Base-by-base conservation (phyloP, 75 land plant species). In the Adiantum capillusveneris region DNA sequence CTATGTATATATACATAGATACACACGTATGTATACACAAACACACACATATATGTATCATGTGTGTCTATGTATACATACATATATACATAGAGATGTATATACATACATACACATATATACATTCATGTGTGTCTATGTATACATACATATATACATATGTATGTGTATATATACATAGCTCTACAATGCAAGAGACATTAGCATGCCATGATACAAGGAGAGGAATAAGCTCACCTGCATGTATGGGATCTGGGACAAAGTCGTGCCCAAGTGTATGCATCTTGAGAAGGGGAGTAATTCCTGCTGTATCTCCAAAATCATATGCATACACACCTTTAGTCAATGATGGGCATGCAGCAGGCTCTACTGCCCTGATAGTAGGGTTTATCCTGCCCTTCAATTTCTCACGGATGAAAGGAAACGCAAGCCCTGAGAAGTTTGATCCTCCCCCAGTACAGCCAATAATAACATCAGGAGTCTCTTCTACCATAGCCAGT, bases 361-460 rank as follows among this genome's bases (percentile, higher is more conserved):
- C 63, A 34, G 96, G 96, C 59, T 90, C 96, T 11, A 90, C 96
- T 18, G 93, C 96, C 68, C 81, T 62, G 48, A 90, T 74, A 11
- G 82, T 62, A 39, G 96, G 93, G 44, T 75, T 77, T 54, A 87
- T 76, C 48, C 65, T 87, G 19, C 96, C 93, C 2, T 56, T 67
- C 17, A 90, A 65, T 61, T 87, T 90, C 68, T 90, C 96, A 2
- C 96, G 70, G 53, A 90, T 76, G 63, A 90, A 90, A 7, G 96
- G 96, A 60, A 90, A 90, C 13, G 72, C 41, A 9, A 90, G 78
- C 28, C 96, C 96, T 1, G 63, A 88, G 66, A 90, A 90, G 65
- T 90, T 90, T 18, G 96, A 90, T 0, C 96, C 96, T 14, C 96
- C 96, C 57, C 96, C 96, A 22, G 96, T 87, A 65, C 96, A 90